Evolutionary conservation across 2,329 filamentous ascomycete species (phyloP).

Genomic region (Coleophoma eucalyptorum): DNA sequence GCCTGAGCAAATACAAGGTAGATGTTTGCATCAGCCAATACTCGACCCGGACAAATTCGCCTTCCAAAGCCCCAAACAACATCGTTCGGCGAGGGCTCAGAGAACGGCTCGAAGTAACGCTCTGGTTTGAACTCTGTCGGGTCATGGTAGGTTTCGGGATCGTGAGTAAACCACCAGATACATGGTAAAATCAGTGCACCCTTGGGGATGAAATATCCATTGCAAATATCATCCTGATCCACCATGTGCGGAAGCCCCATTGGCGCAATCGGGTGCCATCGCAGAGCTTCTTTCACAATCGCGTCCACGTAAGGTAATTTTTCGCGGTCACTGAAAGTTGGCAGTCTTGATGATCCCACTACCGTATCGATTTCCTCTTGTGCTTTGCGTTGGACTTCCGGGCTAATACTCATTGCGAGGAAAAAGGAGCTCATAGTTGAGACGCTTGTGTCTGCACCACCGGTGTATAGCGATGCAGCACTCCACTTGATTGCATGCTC

Average conservation of each 20-base stretch:
- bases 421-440: slow-evolving; percentile 33
- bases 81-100: slow-evolving; percentile 19
- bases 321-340: too few species aligned
- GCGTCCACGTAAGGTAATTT: too few species aligned
- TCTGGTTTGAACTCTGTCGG: slow-evolving; percentile 37
- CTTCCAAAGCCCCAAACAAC: slow-evolving; percentile 5
- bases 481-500: too few species aligned
- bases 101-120: too few species aligned
- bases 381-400: slow-evolving; percentile 40
- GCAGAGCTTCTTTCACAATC: slow-evolving; percentile 28
- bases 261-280: slow-evolving; percentile 39
- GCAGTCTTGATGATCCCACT: too few species aligned
- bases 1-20: slow-evolving; percentile 32
- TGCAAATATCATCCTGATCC: slow-evolving; percentile 48
- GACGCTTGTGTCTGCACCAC: not conserved
- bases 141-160: slow-evolving; percentile 33
- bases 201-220: slow-evolving; percentile 51
- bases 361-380: slow-evolving; percentile 42
- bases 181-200: slow-evolving; percentile 33
- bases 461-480: not conserved
- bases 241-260: slow-evolving; percentile 49
- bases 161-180: slow-evolving; percentile 10
- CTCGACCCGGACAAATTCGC: slow-evolving; percentile 15
- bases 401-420: slow-evolving; percentile 37
- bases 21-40: slow-evolving; percentile 5